Evolutionary conservation across 306 rosid species (phyloP).

Genomic region (Gillenia trifoliata): DNA sequence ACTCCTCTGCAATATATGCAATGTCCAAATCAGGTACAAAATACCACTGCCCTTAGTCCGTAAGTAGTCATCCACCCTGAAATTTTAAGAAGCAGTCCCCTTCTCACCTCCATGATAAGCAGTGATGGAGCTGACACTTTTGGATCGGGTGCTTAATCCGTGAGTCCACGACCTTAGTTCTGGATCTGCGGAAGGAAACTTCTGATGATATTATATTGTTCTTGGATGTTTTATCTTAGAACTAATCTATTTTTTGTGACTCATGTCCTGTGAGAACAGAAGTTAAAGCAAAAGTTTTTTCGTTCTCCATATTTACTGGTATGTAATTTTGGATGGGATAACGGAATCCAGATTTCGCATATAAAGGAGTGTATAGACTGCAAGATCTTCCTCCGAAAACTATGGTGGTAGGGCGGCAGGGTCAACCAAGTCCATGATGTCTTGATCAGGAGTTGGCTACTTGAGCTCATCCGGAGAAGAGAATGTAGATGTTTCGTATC

Average conservation of each 20-base stretch:
- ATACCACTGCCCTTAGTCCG: slow-evolving; percentile 31
- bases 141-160: slow-evolving; percentile 32
- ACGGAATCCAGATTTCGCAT: slow-evolving; percentile 50
- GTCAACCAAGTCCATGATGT: slow-evolving; percentile 59
- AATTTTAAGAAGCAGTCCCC: slow-evolving; percentile 42
- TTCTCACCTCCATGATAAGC: slow-evolving; percentile 49
- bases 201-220: not conserved
- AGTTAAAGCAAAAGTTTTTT: not conserved
- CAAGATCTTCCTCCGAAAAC: slow-evolving; percentile 56
- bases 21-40: slow-evolving; percentile 47
- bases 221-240: not conserved
- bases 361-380: slow-evolving; percentile 46
- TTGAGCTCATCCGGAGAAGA: slow-evolving; percentile 59
- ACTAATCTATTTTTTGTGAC: not conserved
- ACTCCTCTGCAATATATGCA: slow-evolving; percentile 32
- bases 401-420: slow-evolving; percentile 48
- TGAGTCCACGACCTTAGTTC: slow-evolving; percentile 20
- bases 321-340: slow-evolving; percentile 57
- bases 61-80: slow-evolving; percentile 37
- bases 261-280: not conserved
- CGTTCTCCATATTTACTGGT: slow-evolving; percentile 21
- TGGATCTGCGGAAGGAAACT: not conserved
- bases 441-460: slow-evolving; percentile 40
- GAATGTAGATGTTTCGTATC: slow-evolving; percentile 48
- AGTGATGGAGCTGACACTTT: slow-evolving; percentile 38